A percentile compares a stretch with the other conserved stretches of the same genome.
Evolutionary conservation across 2,329 filamentous ascomycete genomes (phyloP).

Genomic region (Colletotrichum tamarilloi): DNA sequence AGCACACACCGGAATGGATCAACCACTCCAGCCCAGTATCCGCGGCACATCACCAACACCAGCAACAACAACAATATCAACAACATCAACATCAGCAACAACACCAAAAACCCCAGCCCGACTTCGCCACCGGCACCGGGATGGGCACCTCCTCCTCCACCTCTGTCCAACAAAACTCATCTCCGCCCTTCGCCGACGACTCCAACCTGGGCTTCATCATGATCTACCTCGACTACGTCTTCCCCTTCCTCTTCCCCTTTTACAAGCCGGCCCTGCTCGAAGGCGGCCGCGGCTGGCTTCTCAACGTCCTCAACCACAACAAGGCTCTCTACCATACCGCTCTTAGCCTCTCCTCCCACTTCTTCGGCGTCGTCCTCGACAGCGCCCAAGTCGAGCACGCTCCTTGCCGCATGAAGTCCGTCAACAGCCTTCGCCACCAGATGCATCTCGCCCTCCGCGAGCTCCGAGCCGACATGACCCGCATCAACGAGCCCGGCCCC

Average conservation of each 20-base stretch:
- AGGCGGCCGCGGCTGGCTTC: slow-evolving; percentile 70
- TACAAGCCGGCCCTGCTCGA: slow-evolving; percentile 67
- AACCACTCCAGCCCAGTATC: slow-evolving; percentile 9
- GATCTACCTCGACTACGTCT: slow-evolving; percentile 71
- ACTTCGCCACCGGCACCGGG: not conserved
- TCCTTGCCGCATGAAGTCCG: slow-evolving; percentile 38
- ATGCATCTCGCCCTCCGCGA: slow-evolving; percentile 57
- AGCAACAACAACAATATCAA: not conserved
- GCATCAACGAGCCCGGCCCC: slow-evolving; percentile 42
- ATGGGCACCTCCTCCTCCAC: not conserved
- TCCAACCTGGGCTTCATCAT: slow-evolving; percentile 57
- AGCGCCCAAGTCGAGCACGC: slow-evolving; percentile 39
- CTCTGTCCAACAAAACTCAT: not conserved
- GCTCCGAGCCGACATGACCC: slow-evolving; percentile 54
- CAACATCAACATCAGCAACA: not conserved
- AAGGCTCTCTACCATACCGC: slow-evolving; percentile 68
- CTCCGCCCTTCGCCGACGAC: slow-evolving; percentile 24
- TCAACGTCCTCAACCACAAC: slow-evolving; percentile 67
- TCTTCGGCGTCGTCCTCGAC: slow-evolving; percentile 60
- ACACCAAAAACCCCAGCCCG: not conserved
- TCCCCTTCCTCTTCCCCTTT: slow-evolving; percentile 72
- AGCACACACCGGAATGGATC: slow-evolving; percentile 24
- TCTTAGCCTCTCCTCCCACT: slow-evolving; percentile 67
- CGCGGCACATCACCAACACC: not conserved
- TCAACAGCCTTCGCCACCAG: slow-evolving; percentile 52